Percentiles rank a stretch among this genome's conserved stretches.
phyloP scores from a whole-genome alignment of 768 basidiomycete species.

The Lyophyllum semitale region DNA sequence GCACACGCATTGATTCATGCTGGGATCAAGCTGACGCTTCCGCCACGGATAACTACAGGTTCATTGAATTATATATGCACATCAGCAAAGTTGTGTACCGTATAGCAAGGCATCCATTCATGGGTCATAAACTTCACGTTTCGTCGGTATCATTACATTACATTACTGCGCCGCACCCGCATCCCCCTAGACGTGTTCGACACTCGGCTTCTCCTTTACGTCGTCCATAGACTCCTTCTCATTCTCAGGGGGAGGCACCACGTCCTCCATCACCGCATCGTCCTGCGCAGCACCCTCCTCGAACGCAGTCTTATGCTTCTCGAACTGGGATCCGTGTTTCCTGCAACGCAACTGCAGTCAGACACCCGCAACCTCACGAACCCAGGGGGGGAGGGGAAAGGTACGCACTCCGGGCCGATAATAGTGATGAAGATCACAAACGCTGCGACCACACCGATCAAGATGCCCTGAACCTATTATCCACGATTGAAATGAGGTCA shows the following conservation, averaged over 20 bases:
- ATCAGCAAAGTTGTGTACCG: too few species aligned
- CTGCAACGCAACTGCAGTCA: conserved; percentile 28
- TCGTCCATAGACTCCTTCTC: conserved; percentile 1
- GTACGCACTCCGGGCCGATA: conserved; percentile 72
- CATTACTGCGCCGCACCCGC: too few species aligned
- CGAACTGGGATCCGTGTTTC: conserved; percentile 81
- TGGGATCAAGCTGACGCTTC: too few species aligned
- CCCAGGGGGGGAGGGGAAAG: background rate
- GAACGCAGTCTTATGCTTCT: conserved; percentile 78
- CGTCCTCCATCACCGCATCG: conserved; percentile 33
- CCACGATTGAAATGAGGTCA: background rate
- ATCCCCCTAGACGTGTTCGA: background rate
- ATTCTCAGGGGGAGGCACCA: background rate
- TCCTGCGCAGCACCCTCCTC: conserved; percentile 70
- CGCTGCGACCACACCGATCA: conserved; percentile 80
- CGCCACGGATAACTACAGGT: too few species aligned
- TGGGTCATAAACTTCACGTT: too few species aligned
- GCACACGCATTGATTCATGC: too few species aligned
- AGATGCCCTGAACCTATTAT: conserved; percentile 73
- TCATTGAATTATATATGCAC: too few species aligned
- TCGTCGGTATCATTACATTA: too few species aligned
- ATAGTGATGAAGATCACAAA: conserved; percentile 77
- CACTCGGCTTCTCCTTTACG: conserved; percentile 8
- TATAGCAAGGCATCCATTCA: too few species aligned
- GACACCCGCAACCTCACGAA: background rate